Evolutionary conservation across 257 asterid genomes (phyloP).

Genomic region (Phtheirospermum japonicum): DNA sequence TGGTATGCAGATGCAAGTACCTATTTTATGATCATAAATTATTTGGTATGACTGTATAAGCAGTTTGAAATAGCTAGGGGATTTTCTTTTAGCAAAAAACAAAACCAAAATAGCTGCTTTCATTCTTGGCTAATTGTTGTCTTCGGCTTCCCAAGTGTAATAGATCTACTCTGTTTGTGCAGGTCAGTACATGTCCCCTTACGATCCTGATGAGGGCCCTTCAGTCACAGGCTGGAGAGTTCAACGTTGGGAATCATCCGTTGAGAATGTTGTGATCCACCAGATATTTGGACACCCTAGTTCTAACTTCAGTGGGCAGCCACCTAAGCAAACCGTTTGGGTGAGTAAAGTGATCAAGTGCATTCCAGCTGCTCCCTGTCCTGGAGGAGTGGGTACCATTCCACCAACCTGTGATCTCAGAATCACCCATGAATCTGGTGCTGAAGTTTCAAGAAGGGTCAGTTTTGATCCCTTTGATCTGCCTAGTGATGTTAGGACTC

Average conservation of each 20-base stretch:
- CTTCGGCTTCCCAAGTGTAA: slow-evolving; percentile 9
- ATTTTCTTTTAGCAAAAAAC: no score
- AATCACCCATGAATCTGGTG: slow-evolving; percentile 52
- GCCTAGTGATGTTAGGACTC: slow-evolving; percentile 95
- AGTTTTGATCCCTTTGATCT: slow-evolving; percentile 94
- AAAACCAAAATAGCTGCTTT: not conserved
- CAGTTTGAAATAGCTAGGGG: not conserved
- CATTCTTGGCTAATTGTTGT: not conserved
- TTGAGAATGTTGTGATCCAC: slow-evolving; percentile 95
- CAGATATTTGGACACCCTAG: slow-evolving; percentile 91
- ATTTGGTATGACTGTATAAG: not conserved
- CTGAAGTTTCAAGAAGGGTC: slow-evolving; percentile 57
- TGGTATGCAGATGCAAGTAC: not conserved
- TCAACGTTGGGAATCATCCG: slow-evolving; percentile 98
- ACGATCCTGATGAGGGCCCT: slow-evolving; percentile 99
- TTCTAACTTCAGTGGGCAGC: slow-evolving; percentile 77
- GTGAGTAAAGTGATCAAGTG: slow-evolving; percentile 89
- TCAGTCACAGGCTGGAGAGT: slow-evolving; percentile 99
- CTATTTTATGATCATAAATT: slow-evolving; percentile 3
- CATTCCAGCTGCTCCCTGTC: slow-evolving; percentile 51
- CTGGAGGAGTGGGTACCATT: slow-evolving; percentile 44
- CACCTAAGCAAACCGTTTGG: slow-evolving; percentile 99
- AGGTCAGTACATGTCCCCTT: slow-evolving; percentile 99
- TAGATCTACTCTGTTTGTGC: slow-evolving; percentile 35
- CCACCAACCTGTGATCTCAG: slow-evolving; percentile 49